Conservation (phyloP, 176 grass and related monocot genomes). For the Oryza coarctata region DNA sequence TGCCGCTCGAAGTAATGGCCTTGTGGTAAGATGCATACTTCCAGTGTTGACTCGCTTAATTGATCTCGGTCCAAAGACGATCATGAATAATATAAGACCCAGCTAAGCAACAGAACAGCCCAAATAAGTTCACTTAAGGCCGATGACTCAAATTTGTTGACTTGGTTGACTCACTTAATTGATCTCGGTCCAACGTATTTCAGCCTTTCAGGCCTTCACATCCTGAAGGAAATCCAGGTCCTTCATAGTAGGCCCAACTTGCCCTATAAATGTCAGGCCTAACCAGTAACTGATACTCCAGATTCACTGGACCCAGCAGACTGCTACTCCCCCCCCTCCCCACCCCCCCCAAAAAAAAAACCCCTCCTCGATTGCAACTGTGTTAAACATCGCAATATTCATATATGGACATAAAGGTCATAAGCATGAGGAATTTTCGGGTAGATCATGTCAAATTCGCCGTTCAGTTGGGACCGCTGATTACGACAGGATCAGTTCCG, state of each 20-base stretch:
- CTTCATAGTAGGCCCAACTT: background rate
- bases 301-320: too few relatives aligned
- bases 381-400: too few relatives aligned
- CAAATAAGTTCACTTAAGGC: background rate
- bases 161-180: background rate
- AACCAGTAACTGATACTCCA: background rate
- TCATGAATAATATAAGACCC: background rate
- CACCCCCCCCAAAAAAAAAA: too few relatives aligned
- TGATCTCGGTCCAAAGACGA: background rate
- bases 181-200: background rate
- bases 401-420: too few relatives aligned
- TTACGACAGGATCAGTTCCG: background rate
- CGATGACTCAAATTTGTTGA: background rate
- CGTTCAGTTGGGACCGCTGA: background rate
- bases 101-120: background rate
- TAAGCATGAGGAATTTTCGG: too few relatives aligned
- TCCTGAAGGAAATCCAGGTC: background rate
- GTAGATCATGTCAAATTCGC: background rate
- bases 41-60: background rate
- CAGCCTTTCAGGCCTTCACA: background rate
- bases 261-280: background rate
- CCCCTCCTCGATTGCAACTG: too few relatives aligned
- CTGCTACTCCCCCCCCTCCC: too few relatives aligned
- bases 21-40: constrained; percentile 41
- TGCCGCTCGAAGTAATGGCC: constrained; percentile 32